Evolutionary conservation across 2,329 filamentous ascomycete genomes (phyloP).

Genomic region (Coleophoma crateriformis): DNA sequence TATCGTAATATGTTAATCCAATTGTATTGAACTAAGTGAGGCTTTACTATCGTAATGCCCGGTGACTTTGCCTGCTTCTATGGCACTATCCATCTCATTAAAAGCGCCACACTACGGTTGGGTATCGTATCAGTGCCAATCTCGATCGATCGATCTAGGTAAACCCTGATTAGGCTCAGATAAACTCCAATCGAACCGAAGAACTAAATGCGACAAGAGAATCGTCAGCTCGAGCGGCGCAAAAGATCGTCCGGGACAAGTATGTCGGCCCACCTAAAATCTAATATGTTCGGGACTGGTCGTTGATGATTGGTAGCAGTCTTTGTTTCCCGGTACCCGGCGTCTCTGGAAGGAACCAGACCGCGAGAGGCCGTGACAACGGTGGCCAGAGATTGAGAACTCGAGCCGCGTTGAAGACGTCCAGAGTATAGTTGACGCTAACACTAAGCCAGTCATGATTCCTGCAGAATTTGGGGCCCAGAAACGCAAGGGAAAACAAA

Average conservation of each 20-base stretch:
- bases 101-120: too few species aligned
- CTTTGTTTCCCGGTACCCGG: conserved; percentile 3
- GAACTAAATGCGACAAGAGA: conserved; percentile 19
- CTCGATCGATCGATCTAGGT: too few species aligned
- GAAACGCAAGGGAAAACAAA: conserved; percentile 41
- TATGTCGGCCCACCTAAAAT: conserved; percentile 34
- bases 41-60: too few species aligned
- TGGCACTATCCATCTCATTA: too few species aligned
- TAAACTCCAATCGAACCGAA: conserved; percentile 23
- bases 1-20: too few species aligned
- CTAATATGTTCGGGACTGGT: conserved; percentile 21
- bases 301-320: conserved; percentile 25
- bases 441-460: conserved; percentile 40
- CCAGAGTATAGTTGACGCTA: conserved; percentile 34
- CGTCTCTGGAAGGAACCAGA: conserved; percentile 34
- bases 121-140: too few species aligned
- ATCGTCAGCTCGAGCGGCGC: conserved; percentile 31
- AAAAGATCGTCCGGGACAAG: conserved; percentile 34
- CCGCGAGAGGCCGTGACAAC: conserved; percentile 31
- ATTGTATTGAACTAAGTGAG: too few species aligned
- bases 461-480: conserved; percentile 37
- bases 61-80: too few species aligned
- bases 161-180: background rate
- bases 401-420: conserved; percentile 28
- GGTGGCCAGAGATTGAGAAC: conserved; percentile 34